Conservation (phyloP, 2,329 filamentous ascomycete species). For the Cercospora zeina region DNA sequence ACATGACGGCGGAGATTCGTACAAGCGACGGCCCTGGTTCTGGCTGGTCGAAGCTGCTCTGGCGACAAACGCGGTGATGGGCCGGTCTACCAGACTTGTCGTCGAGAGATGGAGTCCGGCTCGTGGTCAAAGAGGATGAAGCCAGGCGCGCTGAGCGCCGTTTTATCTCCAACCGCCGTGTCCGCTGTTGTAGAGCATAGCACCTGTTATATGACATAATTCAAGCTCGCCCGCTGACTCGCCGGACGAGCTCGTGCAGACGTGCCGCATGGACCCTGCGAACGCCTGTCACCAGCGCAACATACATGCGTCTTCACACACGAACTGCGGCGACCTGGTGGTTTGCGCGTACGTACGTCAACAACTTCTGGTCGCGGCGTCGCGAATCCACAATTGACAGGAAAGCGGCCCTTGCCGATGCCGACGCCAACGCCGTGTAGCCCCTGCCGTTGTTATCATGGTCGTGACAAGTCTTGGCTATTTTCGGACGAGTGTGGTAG, state of each 20-base stretch:
- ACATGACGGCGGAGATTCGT: neutral
- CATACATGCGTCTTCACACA: constrained; percentile 1
- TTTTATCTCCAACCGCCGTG: neutral
- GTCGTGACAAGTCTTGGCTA: constrained; percentile 4
- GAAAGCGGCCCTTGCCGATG: neutral
- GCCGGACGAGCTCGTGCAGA: neutral
- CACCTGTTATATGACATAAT: neutral
- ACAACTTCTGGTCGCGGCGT: neutral
- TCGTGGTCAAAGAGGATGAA: neutral
- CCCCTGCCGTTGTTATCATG: constrained; percentile 1
- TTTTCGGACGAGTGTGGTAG: constrained; percentile 10
- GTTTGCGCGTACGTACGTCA: constrained; percentile 1
- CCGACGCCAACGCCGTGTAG: neutral
- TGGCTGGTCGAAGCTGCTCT: neutral
- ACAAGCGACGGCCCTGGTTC: neutral
- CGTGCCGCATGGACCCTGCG: constrained; percentile 1
- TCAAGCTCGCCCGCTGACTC: neutral
- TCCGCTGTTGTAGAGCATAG: neutral
- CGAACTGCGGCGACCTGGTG: neutral
- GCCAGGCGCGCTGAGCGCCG: neutral
- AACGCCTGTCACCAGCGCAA: neutral
- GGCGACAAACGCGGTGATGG: neutral
- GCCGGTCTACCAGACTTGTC: neutral
- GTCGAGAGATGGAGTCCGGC: neutral
- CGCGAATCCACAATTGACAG: neutral